Evolutionary conservation across 441 rosid species (phyloP).

Genomic region (Gossypium gossypioides): DNA sequence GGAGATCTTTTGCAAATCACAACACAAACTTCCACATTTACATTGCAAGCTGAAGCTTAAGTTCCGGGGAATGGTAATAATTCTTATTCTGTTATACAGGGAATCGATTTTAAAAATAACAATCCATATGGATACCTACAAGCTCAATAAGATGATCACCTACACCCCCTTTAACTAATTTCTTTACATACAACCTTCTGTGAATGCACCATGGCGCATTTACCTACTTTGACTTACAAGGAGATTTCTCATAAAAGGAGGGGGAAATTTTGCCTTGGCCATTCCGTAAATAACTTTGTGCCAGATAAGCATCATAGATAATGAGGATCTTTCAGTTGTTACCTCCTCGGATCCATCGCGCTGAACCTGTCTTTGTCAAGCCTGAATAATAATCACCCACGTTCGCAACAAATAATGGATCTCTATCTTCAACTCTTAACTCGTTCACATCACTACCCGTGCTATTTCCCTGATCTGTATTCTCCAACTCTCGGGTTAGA

Average conservation of each 20-base stretch:
- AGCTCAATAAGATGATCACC: slow-evolving; percentile 2
- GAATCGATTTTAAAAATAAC: slow-evolving; percentile 9
- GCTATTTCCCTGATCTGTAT: slow-evolving; percentile 41
- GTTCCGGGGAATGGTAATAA: not conserved
- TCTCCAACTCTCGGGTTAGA: slow-evolving; percentile 64
- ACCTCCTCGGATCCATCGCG: slow-evolving; percentile 51
- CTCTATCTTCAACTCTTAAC: slow-evolving; percentile 47
- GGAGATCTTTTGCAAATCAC: not conserved
- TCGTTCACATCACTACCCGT: slow-evolving; percentile 19
- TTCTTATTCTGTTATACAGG: not conserved
- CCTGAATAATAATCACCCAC: slow-evolving; percentile 77
- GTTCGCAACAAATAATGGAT: slow-evolving; percentile 88
- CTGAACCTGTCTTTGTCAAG: slow-evolving; percentile 48
- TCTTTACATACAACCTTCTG: not conserved
- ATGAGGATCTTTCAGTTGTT: slow-evolving; percentile 24
- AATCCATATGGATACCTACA: slow-evolving; percentile 6
- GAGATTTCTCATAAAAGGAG: not conserved
- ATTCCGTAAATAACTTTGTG: not conserved
- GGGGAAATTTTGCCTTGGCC: too few relatives aligned
- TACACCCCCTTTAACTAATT: not conserved
- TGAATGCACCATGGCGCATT: not conserved
- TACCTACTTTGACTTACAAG: not conserved
- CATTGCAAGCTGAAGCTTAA: not conserved
- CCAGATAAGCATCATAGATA: not conserved
- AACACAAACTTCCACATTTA: not conserved